Base-by-base conservation (phyloP, 768 basidiomycete genomes). In the Russula ochroleuca region DNA sequence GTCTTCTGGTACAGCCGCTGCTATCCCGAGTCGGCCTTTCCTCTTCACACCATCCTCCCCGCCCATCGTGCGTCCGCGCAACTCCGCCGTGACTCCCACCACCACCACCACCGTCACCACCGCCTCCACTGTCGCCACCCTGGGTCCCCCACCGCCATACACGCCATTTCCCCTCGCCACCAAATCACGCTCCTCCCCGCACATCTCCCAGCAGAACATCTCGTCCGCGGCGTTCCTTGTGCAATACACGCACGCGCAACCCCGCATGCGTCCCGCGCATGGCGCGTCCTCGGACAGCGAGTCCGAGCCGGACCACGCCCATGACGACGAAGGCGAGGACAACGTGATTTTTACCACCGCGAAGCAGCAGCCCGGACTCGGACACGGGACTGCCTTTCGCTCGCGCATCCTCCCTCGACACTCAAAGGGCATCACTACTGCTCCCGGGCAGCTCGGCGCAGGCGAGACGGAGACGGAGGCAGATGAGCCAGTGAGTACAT, bases 401-500 rank as follows among this genome's bases (percentile, higher is more conserved):
- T 50, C 68, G 50, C 68, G 68, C 19, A 49, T 68, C 55, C n/a
- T 63, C 45, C 45, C 55, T 1, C 57, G 57, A 48, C 51, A 61
- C 21, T 47, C 62, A 25, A 68, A 68, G 59, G 58, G 62, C 62
- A 88, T 90, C 69, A 86, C 82, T n/a, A 90, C 88, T 0, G 77
- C 82, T 0, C 83, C 81, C 19, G 86, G 80, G 3, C 76, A 77
- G 59, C 69, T 76, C 45, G 84, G 88, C 65, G 87, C 86, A 31
- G 87, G 87, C 8, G 88, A 90, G 74, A 90, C 89, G 0, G 88
- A 91, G 71, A 90, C 89, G 0, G 89, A 91, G 70, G 78, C 82
- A 14, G 88, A 90, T 68, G 88, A 90, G 69, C 85, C 85, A 40
- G 88, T 90, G 71, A 76, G 87, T 64, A 23, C n/a, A 11, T n/a